phyloP scores from a whole-genome alignment of 2,329 filamentous ascomycete genomes.

The Colletotrichum sp. region DNA sequence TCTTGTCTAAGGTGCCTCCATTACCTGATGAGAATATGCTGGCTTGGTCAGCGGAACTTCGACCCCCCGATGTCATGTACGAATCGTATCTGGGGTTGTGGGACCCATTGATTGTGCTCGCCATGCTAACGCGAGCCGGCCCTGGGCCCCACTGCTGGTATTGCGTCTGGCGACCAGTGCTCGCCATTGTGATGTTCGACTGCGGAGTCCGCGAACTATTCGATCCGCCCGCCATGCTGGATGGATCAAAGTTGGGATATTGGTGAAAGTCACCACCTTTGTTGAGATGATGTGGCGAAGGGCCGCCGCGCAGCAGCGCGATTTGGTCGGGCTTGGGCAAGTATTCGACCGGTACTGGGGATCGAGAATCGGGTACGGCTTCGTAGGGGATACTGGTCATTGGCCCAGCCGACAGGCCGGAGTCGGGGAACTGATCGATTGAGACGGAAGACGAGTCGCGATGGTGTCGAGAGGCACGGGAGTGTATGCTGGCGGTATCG shows the following conservation, averaged over 20 bases:
- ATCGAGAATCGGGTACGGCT: conserved; percentile 68
- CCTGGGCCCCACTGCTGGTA: conserved; percentile 76
- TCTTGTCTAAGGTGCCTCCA: conserved; percentile 45
- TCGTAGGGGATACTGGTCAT: conserved; percentile 92
- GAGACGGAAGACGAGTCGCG: conserved; percentile 76
- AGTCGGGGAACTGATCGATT: conserved; percentile 70
- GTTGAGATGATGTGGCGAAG: conserved; percentile 82
- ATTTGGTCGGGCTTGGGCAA: conserved; percentile 70
- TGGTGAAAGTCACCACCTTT: conserved; percentile 86
- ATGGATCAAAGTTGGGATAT: conserved; percentile 76
- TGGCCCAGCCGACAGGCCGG: conserved; percentile 76
- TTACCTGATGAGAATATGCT: conserved; percentile 67
- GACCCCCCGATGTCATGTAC: conserved; percentile 63
- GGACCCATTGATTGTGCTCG: conserved; percentile 53
- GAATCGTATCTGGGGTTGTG: conserved; percentile 70
- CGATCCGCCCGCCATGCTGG: conserved; percentile 51
- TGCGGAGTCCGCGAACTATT: conserved; percentile 62
- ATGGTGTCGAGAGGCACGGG: conserved; percentile 79
- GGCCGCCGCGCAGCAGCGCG: conserved; percentile 66
- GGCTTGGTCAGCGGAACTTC: conserved; percentile 58
- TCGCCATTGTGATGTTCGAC: conserved; percentile 73
- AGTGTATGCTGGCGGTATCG: conserved; percentile 67
- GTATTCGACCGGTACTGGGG: conserved; percentile 76
- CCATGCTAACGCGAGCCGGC: conserved; percentile 58
- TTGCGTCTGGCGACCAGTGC: conserved; percentile 73